Evolutionary conservation across 257 asterid species (phyloP).

Genomic region (Ehretia macrophylla): DNA sequence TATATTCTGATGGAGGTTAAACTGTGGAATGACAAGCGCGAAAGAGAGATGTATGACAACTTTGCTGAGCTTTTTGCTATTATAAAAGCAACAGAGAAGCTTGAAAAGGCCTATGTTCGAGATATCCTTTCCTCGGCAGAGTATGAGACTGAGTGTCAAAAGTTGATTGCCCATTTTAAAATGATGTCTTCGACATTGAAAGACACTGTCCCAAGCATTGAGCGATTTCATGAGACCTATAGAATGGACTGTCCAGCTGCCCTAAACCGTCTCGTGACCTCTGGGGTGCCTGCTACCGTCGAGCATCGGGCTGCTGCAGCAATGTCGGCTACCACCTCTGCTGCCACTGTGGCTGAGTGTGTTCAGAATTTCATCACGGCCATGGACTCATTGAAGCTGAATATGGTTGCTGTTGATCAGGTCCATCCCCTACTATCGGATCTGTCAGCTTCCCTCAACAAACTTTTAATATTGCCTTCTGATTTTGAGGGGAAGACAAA

Average conservation of each 20-base stretch:
- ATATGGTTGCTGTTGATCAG: conserved; percentile 94
- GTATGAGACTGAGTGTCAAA: conserved; percentile 75
- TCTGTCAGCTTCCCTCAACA: conserved; percentile 66
- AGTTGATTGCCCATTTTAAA: conserved; percentile 73
- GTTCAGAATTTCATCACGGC: conserved; percentile 90
- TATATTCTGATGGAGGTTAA: conserved; percentile 72
- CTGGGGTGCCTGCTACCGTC: conserved; percentile 89
- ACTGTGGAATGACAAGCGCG: conserved; percentile 97
- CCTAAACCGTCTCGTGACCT: conserved; percentile 62
- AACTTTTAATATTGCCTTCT: conserved; percentile 63
- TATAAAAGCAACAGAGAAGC: conserved; percentile 86
- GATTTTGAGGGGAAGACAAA: conserved; percentile 95
- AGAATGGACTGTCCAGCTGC: conserved; percentile 84
- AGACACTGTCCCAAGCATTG: conserved; percentile 73
- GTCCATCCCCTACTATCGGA: conserved; percentile 84
- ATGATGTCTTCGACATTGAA: conserved; percentile 70
- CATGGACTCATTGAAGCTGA: conserved; percentile 80
- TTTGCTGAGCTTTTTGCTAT: conserved; percentile 89
- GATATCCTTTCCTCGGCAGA: conserved; percentile 59
- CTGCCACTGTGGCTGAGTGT: conserved; percentile 87
- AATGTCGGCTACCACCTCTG: conserved; percentile 46
- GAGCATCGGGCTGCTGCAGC: conserved; percentile 81
- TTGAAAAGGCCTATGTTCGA: conserved; percentile 80
- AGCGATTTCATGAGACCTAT: conserved; percentile 74
- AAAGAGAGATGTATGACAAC: conserved; percentile 87